Percentiles rank a stretch among this genome's conserved stretches.
Conservation (phyloP, 139 green algal species). For the Chlamydomonas sphaeroides region DNA sequence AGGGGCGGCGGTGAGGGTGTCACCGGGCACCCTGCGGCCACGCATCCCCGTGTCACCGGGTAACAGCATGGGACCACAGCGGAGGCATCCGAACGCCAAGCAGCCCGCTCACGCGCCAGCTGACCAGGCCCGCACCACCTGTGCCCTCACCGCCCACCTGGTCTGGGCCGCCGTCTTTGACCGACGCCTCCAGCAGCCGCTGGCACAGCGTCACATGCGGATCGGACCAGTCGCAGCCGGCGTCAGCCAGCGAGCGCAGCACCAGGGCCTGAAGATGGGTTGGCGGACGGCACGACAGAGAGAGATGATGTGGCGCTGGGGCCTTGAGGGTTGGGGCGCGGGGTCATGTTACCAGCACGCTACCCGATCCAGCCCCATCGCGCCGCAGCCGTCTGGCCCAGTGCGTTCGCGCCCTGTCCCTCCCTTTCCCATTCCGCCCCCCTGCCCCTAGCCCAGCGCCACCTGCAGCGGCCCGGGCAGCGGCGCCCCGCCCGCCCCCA, state of each 20-base stretch:
- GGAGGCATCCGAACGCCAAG: background rate
- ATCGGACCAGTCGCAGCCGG: background rate
- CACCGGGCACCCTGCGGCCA: too few relatives aligned
- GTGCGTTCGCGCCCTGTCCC: too few relatives aligned
- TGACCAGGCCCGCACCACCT: background rate
- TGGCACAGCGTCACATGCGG: background rate
- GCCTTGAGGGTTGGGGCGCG: too few relatives aligned
- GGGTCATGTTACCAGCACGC: background rate
- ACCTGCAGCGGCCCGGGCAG: slow-evolving; percentile 16
- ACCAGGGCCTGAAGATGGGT: background rate
- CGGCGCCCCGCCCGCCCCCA: background rate
- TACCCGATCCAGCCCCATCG: too few relatives aligned
- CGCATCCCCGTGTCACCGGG: background rate
- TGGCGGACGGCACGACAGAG: background rate
- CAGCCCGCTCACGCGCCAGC: background rate
- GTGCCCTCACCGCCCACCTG: background rate
- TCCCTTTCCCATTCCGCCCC: background rate
- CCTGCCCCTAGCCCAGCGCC: too few relatives aligned
- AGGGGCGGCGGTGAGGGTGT: background rate
- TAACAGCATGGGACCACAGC: too few relatives aligned
- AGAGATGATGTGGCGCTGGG: background rate
- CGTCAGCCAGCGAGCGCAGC: background rate
- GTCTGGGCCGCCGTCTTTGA: background rate
- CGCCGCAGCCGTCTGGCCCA: too few relatives aligned
- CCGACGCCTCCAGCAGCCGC: slow-evolving; percentile 19